Conservation (phyloP, 495 filamentous ascomycete genomes). For the Cercophora sp. region DNA sequence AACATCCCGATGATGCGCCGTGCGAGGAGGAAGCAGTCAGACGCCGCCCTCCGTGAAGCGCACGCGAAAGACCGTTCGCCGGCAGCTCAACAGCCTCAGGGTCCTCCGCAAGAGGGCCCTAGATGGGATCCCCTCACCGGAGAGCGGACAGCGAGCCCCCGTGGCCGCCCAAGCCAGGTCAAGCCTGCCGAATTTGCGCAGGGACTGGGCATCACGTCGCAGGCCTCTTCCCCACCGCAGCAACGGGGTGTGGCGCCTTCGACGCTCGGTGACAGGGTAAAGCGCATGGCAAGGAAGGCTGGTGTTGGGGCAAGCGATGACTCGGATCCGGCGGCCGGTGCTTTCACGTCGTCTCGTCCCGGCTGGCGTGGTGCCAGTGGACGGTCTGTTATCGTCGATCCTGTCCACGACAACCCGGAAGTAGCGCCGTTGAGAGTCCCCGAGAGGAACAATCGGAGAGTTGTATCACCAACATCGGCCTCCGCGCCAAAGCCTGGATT, state of each 20-base stretch:
- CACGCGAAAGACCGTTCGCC: constrained; percentile 28
- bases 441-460: constrained; percentile 40
- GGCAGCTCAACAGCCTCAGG: constrained; percentile 22
- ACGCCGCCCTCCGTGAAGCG: constrained; percentile 33
- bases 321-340: constrained; percentile 31
- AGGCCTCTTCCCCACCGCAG: constrained; percentile 22
- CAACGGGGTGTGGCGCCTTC: constrained; percentile 9
- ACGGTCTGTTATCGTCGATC: constrained; percentile 43
- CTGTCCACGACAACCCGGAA: constrained; percentile 40
- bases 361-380: constrained; percentile 54
- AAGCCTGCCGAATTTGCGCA: constrained; percentile 43
- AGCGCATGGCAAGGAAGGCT: constrained; percentile 39
- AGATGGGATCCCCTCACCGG: constrained; percentile 49
- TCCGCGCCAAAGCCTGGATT: constrained; percentile 12
- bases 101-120: constrained; percentile 26
- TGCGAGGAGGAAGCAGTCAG: constrained; percentile 41
- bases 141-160: constrained; percentile 43
- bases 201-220: constrained; percentile 30
- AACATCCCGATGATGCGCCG: constrained; percentile 51
- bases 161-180: constrained; percentile 42
- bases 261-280: constrained; percentile 45
- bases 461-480: constrained; percentile 18
- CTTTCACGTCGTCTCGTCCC: constrained; percentile 36
- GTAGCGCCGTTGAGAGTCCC: constrained; percentile 43
- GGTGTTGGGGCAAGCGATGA: constrained; percentile 17